Conservation (phyloP, 2,329 filamentous ascomycete species). For the Drechslerella dactyloides region DNA sequence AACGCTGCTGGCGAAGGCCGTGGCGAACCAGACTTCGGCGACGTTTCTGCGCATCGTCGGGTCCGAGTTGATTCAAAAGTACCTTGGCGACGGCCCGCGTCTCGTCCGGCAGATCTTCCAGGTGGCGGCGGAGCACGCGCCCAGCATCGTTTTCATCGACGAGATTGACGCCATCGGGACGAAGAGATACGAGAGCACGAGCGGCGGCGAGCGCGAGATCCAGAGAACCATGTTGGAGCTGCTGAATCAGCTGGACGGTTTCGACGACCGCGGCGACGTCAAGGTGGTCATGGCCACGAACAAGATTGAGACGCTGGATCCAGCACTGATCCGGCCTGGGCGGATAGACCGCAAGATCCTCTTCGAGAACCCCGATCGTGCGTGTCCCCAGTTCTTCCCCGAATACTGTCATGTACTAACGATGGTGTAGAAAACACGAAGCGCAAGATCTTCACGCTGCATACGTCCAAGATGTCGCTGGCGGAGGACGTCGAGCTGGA, state of each 20-base stretch:
- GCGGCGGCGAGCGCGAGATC: constrained; percentile 94
- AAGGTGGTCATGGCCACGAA: constrained; percentile 99
- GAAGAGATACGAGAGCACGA: constrained; percentile 97
- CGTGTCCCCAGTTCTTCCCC: constrained; percentile 55
- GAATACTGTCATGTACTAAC: constrained; percentile 53
- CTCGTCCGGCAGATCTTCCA: constrained; percentile 89
- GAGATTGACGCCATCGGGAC: constrained; percentile 99
- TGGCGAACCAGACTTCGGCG: constrained; percentile 97
- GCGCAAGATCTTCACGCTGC: constrained; percentile 97
- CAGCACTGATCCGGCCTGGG: constrained; percentile 91
- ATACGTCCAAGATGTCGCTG: constrained; percentile 98
- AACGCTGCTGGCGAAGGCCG: constrained; percentile 96
- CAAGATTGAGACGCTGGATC: constrained; percentile 98
- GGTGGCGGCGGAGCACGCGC: constrained; percentile 93
- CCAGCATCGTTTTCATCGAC: constrained; percentile 98
- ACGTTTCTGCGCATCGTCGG: constrained; percentile 98
- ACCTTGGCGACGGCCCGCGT: constrained; percentile 92
- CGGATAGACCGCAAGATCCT: constrained; percentile 98
- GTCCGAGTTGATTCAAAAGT: constrained; percentile 97
- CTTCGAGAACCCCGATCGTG: constrained; percentile 74
- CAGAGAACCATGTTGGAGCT: constrained; percentile 98
- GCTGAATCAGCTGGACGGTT: constrained; percentile 96
- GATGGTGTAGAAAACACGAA: constrained; percentile 75
- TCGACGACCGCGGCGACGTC: constrained; percentile 97
- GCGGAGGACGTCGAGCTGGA: constrained; percentile 97